These are phyloP conservation scores for Claviceps sp. DNA, from an alignment of 2,329 filamentous ascomycete species.

Conservation along the genomic window DNA sequence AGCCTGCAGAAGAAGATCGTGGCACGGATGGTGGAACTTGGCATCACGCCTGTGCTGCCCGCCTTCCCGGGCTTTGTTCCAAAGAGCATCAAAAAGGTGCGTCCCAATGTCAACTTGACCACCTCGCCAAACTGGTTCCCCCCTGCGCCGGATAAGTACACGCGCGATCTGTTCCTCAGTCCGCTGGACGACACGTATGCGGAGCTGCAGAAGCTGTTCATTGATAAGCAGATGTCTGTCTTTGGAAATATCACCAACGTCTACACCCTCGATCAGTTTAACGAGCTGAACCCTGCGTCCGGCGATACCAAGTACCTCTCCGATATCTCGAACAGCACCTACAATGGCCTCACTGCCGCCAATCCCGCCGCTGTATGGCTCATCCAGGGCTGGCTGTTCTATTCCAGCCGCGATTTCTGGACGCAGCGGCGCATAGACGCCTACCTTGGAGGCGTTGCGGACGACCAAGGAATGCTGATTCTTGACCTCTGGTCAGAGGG, in stretches of 20 bases:
- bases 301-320: constrained; percentile 28
- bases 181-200: constrained; percentile 30
- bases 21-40: constrained; percentile 34
- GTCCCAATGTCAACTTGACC: constrained; percentile 29
- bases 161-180: constrained; percentile 33
- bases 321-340: constrained; percentile 22
- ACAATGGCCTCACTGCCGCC: constrained; percentile 31
- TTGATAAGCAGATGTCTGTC: constrained; percentile 29
- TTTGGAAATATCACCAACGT: constrained; percentile 35
- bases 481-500: constrained; percentile 37
- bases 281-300: constrained; percentile 35
- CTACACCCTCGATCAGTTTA: constrained; percentile 40
- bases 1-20: constrained; percentile 35
- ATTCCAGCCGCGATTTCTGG: constrained; percentile 28
- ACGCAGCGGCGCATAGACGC: constrained; percentile 31
- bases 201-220: constrained; percentile 30
- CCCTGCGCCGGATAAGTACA: constrained; percentile 21
- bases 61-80: constrained; percentile 38
- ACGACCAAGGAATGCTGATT: constrained; percentile 32
- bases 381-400: constrained; percentile 40
- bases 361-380: constrained; percentile 36
- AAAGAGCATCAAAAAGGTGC: constrained; percentile 22
- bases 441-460: constrained; percentile 31
- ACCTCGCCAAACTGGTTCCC: constrained; percentile 27
- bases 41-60: constrained; percentile 38